These are phyloP conservation scores for Papiliotrema fonsecae DNA, from an alignment of 1,284 basidiomycete genomes.

Conservation along the genomic window DNA sequence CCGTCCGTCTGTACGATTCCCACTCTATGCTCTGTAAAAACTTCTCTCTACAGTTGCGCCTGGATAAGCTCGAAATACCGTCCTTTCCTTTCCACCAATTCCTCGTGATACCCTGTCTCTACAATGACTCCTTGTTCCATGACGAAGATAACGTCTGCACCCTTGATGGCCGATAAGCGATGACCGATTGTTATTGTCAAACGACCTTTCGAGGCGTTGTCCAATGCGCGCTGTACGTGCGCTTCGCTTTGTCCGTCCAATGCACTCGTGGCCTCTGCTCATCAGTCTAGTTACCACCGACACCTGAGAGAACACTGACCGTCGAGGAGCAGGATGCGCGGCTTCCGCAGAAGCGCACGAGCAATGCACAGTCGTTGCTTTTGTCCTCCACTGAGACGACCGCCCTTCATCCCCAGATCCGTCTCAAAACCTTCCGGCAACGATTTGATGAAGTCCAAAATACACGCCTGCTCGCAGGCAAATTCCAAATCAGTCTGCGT, in stretches of 20 bases:
- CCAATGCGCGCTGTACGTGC: conserved; percentile 47
- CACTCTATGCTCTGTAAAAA: no score
- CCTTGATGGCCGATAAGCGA: conserved; percentile 42
- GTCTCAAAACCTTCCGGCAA: conserved; percentile 49
- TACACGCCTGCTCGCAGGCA: conserved; percentile 43
- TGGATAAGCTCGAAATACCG: conserved; percentile 39
- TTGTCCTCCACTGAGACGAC: conserved; percentile 49
- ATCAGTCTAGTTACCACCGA: not conserved
- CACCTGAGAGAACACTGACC: conserved; percentile 6
- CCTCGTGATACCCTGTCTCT: conserved; percentile 45
- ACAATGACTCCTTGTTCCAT: conserved; percentile 48
- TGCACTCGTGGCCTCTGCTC: conserved; percentile 24
- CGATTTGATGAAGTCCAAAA: conserved; percentile 48
- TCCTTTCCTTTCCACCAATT: conserved; percentile 39
- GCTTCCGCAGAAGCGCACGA: conserved; percentile 47
- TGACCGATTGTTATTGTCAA: conserved; percentile 47
- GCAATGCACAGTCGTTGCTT: conserved; percentile 51
- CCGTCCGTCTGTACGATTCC: no score
- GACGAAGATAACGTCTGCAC: conserved; percentile 46
- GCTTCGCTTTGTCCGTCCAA: conserved; percentile 41
- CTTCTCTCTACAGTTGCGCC: conserved; percentile 19
- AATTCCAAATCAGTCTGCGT: conserved; percentile 44
- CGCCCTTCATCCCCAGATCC: conserved; percentile 48
- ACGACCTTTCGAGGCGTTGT: conserved; percentile 40
- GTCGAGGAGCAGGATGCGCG: conserved; percentile 48